These are phyloP conservation scores for Penicillium verhagenii DNA, from an alignment of 495 filamentous ascomycete genomes.

Conservation along the genomic window DNA sequence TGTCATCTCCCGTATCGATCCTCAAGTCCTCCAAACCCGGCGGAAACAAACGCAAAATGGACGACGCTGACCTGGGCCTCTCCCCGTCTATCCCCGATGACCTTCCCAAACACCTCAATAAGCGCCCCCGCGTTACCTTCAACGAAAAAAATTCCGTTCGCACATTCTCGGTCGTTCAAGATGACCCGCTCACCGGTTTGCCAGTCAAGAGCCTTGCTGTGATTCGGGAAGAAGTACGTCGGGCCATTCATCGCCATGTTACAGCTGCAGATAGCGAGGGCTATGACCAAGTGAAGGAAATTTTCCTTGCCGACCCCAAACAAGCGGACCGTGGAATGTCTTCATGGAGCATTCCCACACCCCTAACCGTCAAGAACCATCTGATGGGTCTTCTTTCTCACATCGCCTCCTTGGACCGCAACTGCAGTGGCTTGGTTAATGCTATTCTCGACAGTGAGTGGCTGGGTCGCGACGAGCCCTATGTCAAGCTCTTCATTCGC, in stretches of 20 bases:
- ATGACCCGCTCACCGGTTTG: conserved; percentile 20
- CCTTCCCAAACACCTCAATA: conserved; percentile 44
- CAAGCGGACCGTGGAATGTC: conserved; percentile 43
- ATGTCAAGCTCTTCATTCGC: conserved; percentile 73
- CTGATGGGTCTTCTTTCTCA: conserved; percentile 75
- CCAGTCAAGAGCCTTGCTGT: conserved; percentile 59
- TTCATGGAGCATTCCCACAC: conserved; percentile 41
- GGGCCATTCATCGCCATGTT: conserved; percentile 67
- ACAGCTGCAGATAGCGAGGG: conserved; percentile 61
- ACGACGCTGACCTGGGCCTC: conserved; percentile 40
- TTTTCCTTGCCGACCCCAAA: conserved; percentile 54
- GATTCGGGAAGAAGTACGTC: conserved; percentile 67
- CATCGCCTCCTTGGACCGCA: conserved; percentile 65
- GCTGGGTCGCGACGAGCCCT: conserved; percentile 80
- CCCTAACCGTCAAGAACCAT: conserved; percentile 64
- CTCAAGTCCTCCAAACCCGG: conserved; percentile 38
- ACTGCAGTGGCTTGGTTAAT: conserved; percentile 71
- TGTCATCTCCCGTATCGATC: conserved; percentile 42
- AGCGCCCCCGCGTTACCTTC: conserved; percentile 72
- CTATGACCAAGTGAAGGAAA: conserved; percentile 71
- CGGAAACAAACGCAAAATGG: conserved; percentile 42
- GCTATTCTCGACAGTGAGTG: conserved; percentile 74
- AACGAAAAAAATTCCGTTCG: conserved; percentile 66
- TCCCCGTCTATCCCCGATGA: conserved; percentile 38
- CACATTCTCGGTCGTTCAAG: conserved; percentile 18